These are phyloP conservation scores for Uncinocarpus reesii DNA, from an alignment of 2,329 filamentous ascomycete species.

Conservation along the genomic window DNA sequence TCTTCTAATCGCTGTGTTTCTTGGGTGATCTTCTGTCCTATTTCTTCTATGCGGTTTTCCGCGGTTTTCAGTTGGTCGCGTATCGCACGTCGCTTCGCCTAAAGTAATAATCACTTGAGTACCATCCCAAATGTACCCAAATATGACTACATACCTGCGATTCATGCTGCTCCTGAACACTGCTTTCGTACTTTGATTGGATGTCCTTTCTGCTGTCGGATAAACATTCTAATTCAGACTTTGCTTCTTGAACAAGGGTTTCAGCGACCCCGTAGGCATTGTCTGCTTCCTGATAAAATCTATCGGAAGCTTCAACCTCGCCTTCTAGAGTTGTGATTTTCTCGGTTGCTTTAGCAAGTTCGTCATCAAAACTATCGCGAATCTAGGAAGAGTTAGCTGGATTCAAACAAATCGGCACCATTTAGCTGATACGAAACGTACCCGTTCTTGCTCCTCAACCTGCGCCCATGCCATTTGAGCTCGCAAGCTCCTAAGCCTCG, in stretches of 20 bases:
- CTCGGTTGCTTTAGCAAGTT: slow-evolving; percentile 32
- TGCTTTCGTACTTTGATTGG: slow-evolving; percentile 45
- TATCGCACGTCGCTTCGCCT: slow-evolving; percentile 57
- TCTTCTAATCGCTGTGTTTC: slow-evolving; percentile 51
- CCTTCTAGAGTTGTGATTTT: slow-evolving; percentile 42
- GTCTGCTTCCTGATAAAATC: slow-evolving; percentile 38
- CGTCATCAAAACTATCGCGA: slow-evolving; percentile 28
- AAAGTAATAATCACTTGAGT: slow-evolving; percentile 25
- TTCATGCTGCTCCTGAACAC: slow-evolving; percentile 45
- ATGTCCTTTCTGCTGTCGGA: slow-evolving; percentile 40
- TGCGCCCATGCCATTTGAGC: slow-evolving; percentile 77
- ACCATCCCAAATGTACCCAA: slow-evolving; percentile 6
- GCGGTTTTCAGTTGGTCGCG: slow-evolving; percentile 47
- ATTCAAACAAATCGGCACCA: not conserved
- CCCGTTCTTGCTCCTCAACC: slow-evolving; percentile 63
- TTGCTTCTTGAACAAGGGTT: slow-evolving; percentile 36
- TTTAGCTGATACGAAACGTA: slow-evolving; percentile 18
- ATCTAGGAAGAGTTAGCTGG: slow-evolving; percentile 20
- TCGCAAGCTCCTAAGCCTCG: slow-evolving; percentile 48
- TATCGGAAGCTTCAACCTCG: slow-evolving; percentile 37
- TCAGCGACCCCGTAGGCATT: slow-evolving; percentile 32
- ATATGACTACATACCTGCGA: slow-evolving; percentile 35
- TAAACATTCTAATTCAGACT: slow-evolving; percentile 36
- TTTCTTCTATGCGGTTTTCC: slow-evolving; percentile 34
- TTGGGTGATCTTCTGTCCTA: slow-evolving; percentile 38